phyloP scores from a whole-genome alignment of 139 green algal genomes.

The Tetraselmis chui region DNA sequence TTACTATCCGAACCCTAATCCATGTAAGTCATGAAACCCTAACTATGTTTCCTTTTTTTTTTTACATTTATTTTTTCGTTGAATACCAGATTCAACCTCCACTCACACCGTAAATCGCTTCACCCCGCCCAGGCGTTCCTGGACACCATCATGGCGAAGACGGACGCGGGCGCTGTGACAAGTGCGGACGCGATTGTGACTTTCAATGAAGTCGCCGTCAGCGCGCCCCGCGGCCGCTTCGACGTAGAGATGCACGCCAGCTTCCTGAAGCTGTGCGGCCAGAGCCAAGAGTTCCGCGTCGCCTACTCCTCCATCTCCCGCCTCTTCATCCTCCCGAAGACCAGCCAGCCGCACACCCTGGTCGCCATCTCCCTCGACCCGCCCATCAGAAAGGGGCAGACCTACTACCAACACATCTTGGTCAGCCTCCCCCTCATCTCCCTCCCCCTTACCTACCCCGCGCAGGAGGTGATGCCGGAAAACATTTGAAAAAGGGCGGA shows the following conservation, averaged over 20 bases:
- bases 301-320: slow-evolving; percentile 81
- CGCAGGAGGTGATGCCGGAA: no score
- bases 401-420: slow-evolving; percentile 90
- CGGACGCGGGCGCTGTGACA: slow-evolving; percentile 43
- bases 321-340: slow-evolving; percentile 87
- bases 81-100: no score
- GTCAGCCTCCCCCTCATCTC: not conserved
- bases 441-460: no score
- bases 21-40: no score
- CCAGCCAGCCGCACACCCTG: slow-evolving; percentile 77
- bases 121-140: slow-evolving; percentile 56
- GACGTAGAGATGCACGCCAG: slow-evolving; percentile 58
- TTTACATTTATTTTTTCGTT: no score
- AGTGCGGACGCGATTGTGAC: slow-evolving; percentile 56
- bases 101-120: no score
- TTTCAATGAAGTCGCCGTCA: slow-evolving; percentile 73
- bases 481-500: no score
- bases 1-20: no score
- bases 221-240: slow-evolving; percentile 73
- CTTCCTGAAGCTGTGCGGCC: slow-evolving; percentile 55
- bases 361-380: slow-evolving; percentile 87
- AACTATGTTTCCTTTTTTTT: no score
- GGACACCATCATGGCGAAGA: slow-evolving; percentile 46
- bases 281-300: slow-evolving; percentile 91
- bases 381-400: slow-evolving; percentile 93